Evolutionary conservation across 192 early-diverging fungal species (phyloP).

Genomic region (Podila epicladia): DNA sequence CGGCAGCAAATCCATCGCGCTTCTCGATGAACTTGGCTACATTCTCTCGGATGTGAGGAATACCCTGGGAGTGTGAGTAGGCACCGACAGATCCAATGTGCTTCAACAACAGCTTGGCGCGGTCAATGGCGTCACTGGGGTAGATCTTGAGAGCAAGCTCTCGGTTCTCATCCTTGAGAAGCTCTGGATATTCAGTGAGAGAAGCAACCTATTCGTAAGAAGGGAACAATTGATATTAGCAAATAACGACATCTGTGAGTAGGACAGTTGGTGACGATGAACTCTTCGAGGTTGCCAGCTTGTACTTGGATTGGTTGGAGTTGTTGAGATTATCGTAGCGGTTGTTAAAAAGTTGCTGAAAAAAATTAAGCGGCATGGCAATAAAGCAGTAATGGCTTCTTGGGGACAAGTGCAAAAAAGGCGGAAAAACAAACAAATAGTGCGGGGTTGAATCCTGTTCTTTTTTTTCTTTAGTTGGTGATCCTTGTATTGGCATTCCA

Average conservation of each 20-base stretch:
- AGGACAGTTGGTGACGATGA: neutral
- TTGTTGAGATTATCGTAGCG: constrained; percentile 4
- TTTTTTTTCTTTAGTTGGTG: too few relatives aligned
- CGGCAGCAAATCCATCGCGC: constrained; percentile 90
- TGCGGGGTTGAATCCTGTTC: constrained; percentile 1
- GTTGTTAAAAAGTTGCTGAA: neutral
- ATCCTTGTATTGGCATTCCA: neutral
- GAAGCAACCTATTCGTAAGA: constrained; percentile 73
- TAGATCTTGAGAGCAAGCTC: constrained; percentile 66
- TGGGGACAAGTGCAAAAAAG: too few relatives aligned
- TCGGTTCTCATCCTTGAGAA: constrained; percentile 72
- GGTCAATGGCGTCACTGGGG: constrained; percentile 85
- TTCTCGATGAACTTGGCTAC: constrained; percentile 93
- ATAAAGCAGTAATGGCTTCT: too few relatives aligned
- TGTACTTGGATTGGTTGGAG: neutral
- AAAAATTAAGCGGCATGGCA: neutral
- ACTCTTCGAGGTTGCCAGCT: constrained; percentile 5
- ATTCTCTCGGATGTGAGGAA: constrained; percentile 81
- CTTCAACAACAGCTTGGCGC: constrained; percentile 79
- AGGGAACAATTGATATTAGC: neutral
- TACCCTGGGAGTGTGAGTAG: constrained; percentile 96
- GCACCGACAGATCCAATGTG: constrained; percentile 85
- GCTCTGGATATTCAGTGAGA: constrained; percentile 89
- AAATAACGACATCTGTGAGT: constrained; percentile 6
- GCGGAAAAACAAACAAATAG: neutral